phyloP scores from a whole-genome alignment of 495 filamentous ascomycete genomes.

The Paragyromitra xinjiangensis region DNA sequence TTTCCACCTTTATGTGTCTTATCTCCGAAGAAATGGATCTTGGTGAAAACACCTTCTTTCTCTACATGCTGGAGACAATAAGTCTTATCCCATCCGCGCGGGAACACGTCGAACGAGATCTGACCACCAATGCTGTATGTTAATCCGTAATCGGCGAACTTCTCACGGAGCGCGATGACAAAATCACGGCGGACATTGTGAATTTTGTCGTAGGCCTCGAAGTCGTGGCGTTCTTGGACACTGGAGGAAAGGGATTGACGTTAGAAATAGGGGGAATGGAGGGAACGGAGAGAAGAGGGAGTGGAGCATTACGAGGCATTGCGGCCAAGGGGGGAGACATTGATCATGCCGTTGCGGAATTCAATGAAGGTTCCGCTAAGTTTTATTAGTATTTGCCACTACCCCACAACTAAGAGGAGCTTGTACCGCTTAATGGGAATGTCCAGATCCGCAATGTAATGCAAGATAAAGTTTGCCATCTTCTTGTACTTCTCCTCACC shows the following conservation, averaged over 20 bases:
- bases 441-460: constrained; percentile 88
- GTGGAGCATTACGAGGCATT: constrained; percentile 67
- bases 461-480: constrained; percentile 83
- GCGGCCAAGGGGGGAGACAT: constrained; percentile 88
- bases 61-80: constrained; percentile 90
- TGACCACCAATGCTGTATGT: constrained; percentile 95
- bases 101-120: constrained; percentile 98
- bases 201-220: constrained; percentile 77
- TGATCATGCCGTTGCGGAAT: constrained; percentile 98
- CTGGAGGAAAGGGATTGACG: constrained; percentile 56
- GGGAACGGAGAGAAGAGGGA: background rate
- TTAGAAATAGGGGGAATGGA: background rate
- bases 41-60: constrained; percentile 82
- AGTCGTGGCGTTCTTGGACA: constrained; percentile 79
- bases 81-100: constrained; percentile 97
- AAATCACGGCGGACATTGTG: constrained; percentile 76
- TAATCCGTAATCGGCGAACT: constrained; percentile 82
- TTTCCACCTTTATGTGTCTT: constrained; percentile 87
- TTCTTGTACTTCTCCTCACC: constrained; percentile 93
- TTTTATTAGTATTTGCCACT: background rate
- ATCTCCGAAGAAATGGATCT: constrained; percentile 97
- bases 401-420: background rate
- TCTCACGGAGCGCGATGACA: constrained; percentile 76
- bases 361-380: constrained; percentile 89
- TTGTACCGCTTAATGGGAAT: constrained; percentile 75